Base-by-base conservation (phyloP, 2,329 filamentous ascomycete species). In the Cladobotryum protrusum region DNA sequence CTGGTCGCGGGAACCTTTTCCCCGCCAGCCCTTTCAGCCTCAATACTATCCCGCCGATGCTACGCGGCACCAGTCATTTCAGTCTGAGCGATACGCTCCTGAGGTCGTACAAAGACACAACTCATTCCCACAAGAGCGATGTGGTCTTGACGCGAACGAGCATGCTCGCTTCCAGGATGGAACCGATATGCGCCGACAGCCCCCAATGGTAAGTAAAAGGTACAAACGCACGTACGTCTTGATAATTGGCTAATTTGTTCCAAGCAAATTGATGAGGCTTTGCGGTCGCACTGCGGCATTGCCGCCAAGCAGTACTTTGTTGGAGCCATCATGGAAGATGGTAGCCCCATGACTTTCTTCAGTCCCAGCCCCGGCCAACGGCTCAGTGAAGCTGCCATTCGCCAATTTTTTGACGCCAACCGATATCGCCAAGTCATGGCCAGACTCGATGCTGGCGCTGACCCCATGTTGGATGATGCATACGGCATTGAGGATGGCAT, bases 271-370 rank as follows among this genome's bases (percentile, higher is more conserved):
- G 72, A 73, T 33, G 70, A 73, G 53, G 77, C 74, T 20, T 63
- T 82, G 11, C 68, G 73, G 14, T 72, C 77, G 44, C 68, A 76
- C 37, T 81, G 77, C 55, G 70, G 72, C 35, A 77, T 82, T 42
- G 70, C 74, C 2, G 72, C 72, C 11, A 70, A 72, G 46, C 67
- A 67, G 52, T 82, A 75, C 59, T 80, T 82, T 54, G 67, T 82
- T 33, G 76, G 73, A 11, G 72, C 71, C 2, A 64, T 78, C 37
- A 65, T 70, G 34, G 74, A 78, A 24, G 74, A 77, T 51, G 74
- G 74, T 17, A 67, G 68, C 14, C 59, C 68, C 2, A 67, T 69
- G 50, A 75, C 70, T 3, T 77, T 76, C 48, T 68, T 71, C 3
- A 73, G 73, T 3, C 73, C 74, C 3, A 73, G 73, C 4, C 73